These are phyloP conservation scores for Hamigera avellanea DNA, from an alignment of 495 filamentous ascomycete species.

Conservation along the genomic window DNA sequence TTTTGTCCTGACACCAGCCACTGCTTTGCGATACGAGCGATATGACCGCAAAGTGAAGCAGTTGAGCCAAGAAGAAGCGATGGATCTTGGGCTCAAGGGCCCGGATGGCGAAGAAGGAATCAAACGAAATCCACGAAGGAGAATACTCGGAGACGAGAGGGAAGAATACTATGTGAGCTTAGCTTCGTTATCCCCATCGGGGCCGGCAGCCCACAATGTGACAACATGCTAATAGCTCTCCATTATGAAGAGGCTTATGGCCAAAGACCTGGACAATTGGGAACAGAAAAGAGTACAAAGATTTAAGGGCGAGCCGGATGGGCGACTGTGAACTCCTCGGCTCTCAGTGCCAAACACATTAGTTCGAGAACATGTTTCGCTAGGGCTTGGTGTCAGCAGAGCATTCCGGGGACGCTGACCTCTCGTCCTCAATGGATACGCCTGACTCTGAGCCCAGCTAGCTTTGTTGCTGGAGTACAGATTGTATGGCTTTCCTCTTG, in stretches of 20 bases:
- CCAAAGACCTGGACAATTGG: slow-evolving; percentile 91
- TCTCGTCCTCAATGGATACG: no score
- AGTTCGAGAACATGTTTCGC: no score
- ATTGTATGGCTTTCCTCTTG: no score
- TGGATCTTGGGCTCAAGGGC: slow-evolving; percentile 57
- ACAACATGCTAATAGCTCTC: background rate
- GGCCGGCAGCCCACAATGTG: background rate
- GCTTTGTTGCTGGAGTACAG: no score
- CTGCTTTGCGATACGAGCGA: slow-evolving; percentile 84
- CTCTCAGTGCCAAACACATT: no score
- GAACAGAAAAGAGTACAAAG: slow-evolving; percentile 88
- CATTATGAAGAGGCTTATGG: slow-evolving; percentile 58
- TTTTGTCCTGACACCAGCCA: slow-evolving; percentile 88
- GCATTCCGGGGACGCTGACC: no score
- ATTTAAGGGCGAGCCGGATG: slow-evolving; percentile 80
- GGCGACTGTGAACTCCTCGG: slow-evolving; percentile 68
- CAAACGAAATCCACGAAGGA: slow-evolving; percentile 33
- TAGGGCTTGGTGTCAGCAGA: no score
- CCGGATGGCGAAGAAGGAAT: slow-evolving; percentile 34
- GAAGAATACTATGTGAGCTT: slow-evolving; percentile 90
- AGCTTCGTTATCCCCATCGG: background rate
- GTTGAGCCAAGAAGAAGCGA: slow-evolving; percentile 64
- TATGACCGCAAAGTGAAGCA: slow-evolving; percentile 79
- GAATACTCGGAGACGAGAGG: slow-evolving; percentile 45
- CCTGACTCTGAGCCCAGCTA: no score